These are phyloP conservation scores for Colletotrichum filicis DNA, from an alignment of 2,329 filamentous ascomycete species.

Conservation along the genomic window DNA sequence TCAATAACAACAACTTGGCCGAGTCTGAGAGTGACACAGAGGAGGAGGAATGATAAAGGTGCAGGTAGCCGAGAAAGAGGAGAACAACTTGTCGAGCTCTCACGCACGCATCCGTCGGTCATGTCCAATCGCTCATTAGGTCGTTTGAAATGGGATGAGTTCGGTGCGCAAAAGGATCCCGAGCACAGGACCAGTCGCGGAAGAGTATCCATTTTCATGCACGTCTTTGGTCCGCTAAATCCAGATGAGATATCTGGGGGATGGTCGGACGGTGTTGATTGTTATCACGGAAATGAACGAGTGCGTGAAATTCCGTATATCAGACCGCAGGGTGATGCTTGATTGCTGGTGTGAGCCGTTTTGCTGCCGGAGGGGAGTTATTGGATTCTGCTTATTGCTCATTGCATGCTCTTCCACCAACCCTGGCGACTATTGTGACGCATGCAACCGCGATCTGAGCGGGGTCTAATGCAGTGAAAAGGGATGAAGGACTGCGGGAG, in stretches of 20 bases:
- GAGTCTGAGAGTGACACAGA: not conserved
- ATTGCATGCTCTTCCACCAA: not conserved
- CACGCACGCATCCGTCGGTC: not conserved
- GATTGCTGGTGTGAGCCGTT: not conserved
- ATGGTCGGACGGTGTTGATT: not conserved
- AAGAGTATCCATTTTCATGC: not conserved
- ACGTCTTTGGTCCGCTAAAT: slow-evolving; percentile 1
- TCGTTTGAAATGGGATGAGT: slow-evolving; percentile 11
- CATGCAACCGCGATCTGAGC: slow-evolving; percentile 18
- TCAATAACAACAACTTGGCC: not conserved
- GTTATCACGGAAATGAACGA: slow-evolving; percentile 6
- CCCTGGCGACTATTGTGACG: not conserved
- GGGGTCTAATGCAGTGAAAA: slow-evolving; percentile 16
- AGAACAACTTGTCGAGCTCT: not conserved
- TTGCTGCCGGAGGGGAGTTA: not conserved
- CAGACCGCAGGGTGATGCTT: slow-evolving; percentile 12
- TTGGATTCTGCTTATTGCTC: not conserved
- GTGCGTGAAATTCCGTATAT: slow-evolving; percentile 7
- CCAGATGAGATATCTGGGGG: slow-evolving; percentile 1
- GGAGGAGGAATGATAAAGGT: not conserved
- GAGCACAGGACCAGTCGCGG: slow-evolving; percentile 7
- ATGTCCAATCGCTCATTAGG: slow-evolving; percentile 3
- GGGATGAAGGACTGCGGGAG: slow-evolving; percentile 18
- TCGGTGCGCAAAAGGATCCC: not conserved
- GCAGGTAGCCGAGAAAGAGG: not conserved